Conservation (phyloP, 225 moss, liverwort and hornwort genomes). For the Asterella californica region DNA sequence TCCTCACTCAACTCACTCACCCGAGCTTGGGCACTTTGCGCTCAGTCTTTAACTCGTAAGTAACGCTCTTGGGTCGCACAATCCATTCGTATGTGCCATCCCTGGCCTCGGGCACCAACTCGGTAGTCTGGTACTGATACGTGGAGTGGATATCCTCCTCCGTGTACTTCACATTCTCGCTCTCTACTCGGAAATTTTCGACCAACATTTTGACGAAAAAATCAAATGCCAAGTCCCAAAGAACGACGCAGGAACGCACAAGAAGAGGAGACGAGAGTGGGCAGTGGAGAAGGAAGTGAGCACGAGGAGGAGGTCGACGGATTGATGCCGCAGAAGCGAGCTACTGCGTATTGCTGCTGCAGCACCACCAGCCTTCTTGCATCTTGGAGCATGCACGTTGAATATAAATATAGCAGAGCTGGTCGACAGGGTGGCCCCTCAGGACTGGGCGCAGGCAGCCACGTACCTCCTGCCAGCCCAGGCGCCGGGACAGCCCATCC, state of each 20-base stretch:
- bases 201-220: constrained; percentile 63
- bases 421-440: too few relatives aligned
- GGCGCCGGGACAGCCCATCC: too few relatives aligned
- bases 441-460: too few relatives aligned
- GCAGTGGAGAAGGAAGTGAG: background rate
- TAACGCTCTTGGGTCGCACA: constrained; percentile 64
- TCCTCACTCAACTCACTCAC: constrained; percentile 30
- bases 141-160: constrained; percentile 63
- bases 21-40: constrained; percentile 91
- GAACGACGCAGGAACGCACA: background rate
- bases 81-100: constrained; percentile 78
- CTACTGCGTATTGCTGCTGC: background rate
- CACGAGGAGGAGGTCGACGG: background rate
- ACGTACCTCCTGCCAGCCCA: too few relatives aligned
- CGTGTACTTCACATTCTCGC: constrained; percentile 72
- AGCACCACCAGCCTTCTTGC: background rate
- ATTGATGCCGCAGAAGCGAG: background rate
- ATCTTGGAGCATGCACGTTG: too few relatives aligned
- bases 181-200: constrained; percentile 90
- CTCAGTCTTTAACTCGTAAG: constrained; percentile 68
- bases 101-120: constrained; percentile 54
- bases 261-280: background rate
- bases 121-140: constrained; percentile 90
- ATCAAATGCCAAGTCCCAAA: background rate
- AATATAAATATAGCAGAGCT: too few relatives aligned